Base-by-base conservation (phyloP, 768 basidiomycete genomes). In the Suillus bovinus region DNA sequence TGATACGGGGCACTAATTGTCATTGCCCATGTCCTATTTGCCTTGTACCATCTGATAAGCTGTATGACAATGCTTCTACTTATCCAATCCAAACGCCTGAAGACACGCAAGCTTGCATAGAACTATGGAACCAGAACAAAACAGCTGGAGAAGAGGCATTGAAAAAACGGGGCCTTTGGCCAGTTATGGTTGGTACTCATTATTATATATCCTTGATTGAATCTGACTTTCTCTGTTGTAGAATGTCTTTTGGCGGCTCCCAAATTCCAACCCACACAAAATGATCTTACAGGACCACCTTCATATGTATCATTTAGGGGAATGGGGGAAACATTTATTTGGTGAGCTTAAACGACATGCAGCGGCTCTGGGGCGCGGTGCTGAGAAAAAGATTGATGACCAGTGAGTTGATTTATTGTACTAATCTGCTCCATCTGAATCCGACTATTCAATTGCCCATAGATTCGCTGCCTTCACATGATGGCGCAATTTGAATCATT, bases 211-310 rank as follows among this genome's bases (percentile, higher is more conserved):
- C 49, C 70, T 31, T 31, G 31, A 31, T 31, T 31, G 31, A 31
- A 31, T 31, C 31, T 31, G 31, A 31, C 31, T 31, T 31, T 31
- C 31, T 31, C 31, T 4, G 8, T 31, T 31, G 31, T 31, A 31
- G 78, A 81, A 79, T 69, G 72, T 72, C 13, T 82, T 81, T 65
- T 80, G 77, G 78, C 50, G 38, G 1, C 46, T 81, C 8, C 53
- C 49, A 16, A 54, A 72, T 61, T 77, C 74, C 6, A 76, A 81
- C 63, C 73, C 75, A n/a, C 65, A 76, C 59, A n/a, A 55, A 7
- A 72, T 74, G 36, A 31, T 75, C 2, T 75, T 74, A 9, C 80
- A 72, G 63, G 80, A 82, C 63, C 70, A 65, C 24, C 71, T 81
- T 24, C 81, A 82, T 67, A 64, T 66, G 20, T 70, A 77, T 63